Base-by-base conservation (phyloP, 2,329 filamentous ascomycete genomes). In the Gnomoniopsis sp. region DNA sequence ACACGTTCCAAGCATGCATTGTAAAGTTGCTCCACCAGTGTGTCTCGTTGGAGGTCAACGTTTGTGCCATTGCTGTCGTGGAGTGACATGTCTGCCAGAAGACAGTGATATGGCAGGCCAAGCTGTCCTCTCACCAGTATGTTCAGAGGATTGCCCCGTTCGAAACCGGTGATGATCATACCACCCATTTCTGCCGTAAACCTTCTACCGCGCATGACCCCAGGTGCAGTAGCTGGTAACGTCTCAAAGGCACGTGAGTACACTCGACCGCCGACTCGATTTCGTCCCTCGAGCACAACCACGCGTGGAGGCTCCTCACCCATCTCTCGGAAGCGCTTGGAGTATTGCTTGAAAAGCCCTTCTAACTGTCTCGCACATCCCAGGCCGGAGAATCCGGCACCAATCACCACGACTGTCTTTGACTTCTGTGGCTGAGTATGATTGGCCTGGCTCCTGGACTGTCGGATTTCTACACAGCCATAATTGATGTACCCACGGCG, bases 151-250 rank as follows among this genome's bases (percentile, higher is more conserved):
- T 99, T 99, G 19, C 96, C 96, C 64, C 91, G 86, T 65, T 98
- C 92, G 70, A 98, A 99, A 0, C 95, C 95, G 36, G 96, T 97
- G 62, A 99, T 92, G 61, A 99, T 98, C 81, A 99, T 96, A 57
- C 93, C 95, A 30, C 95, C 95, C 87, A 97, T 96, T 72, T 99
- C 95, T 34, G 91, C 95, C 21, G 93, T 98, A 68, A 88, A 89
- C 53, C 85, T 78, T 62, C 79, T 82, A 10, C 78, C 81, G 75
- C 71, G 81, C 84, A 74, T 70, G 64, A 62, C 46, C 2, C 61
- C 61, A 6, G 61, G 58, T 21, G 61, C 61, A 41, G 58, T 61
- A 36, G 61, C 55, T 57, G 71, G 83, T 72, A 77, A 88, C 76
- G 77, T 86, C 80, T 78, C 77, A 63, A 88, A 81, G 23, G 82